Percentiles rank a stretch among this genome's conserved stretches.
phyloP scores from a whole-genome alignment of 2,329 filamentous ascomycete genomes.

The Aspergillus pseudoterreus region DNA sequence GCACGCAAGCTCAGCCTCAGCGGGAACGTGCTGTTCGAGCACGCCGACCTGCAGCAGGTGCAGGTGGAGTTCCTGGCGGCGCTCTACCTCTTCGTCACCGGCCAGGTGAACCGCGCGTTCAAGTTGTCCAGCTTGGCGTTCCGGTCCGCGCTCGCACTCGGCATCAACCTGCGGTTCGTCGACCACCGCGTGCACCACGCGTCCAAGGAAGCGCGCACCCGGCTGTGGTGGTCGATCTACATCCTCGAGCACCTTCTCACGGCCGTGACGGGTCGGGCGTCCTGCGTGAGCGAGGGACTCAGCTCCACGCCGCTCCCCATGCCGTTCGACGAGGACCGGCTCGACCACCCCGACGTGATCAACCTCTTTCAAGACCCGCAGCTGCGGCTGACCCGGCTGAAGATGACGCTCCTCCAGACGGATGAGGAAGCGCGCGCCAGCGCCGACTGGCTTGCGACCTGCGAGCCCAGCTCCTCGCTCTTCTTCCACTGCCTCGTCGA shows the following conservation, averaged over 20 bases:
- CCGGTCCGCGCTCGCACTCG: constrained; percentile 38
- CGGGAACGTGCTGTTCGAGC: constrained; percentile 35
- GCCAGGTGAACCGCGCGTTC: constrained; percentile 39
- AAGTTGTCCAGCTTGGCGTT: constrained; percentile 39
- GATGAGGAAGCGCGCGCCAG: constrained; percentile 8
- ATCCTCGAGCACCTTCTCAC: constrained; percentile 39
- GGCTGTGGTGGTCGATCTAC: constrained; percentile 44
- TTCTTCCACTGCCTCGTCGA: constrained; percentile 39
- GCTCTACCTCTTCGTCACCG: constrained; percentile 37
- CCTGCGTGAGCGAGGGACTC: constrained; percentile 35
- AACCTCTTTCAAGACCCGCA: constrained; percentile 21
- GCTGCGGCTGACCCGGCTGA: constrained; percentile 19
- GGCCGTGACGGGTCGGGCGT: constrained; percentile 40
- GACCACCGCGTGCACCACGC: constrained; percentile 31
- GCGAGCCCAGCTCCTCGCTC: constrained; percentile 29
- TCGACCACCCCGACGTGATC: constrained; percentile 21
- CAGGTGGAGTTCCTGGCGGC: constrained; percentile 39
- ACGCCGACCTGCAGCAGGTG: constrained; percentile 42
- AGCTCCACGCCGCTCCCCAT: constrained; percentile 37
- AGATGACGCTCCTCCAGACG: constrained; percentile 27
- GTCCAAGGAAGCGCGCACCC: constrained; percentile 39
- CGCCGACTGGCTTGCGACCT: constrained; percentile 19
- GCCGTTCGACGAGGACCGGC: constrained; percentile 36
- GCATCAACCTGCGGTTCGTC: constrained; percentile 39
- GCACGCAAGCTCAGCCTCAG: constrained; percentile 36